Evolutionary conservation across 2,329 filamentous ascomycete species (phyloP).

Genomic region (Lachnellula arida): DNA sequence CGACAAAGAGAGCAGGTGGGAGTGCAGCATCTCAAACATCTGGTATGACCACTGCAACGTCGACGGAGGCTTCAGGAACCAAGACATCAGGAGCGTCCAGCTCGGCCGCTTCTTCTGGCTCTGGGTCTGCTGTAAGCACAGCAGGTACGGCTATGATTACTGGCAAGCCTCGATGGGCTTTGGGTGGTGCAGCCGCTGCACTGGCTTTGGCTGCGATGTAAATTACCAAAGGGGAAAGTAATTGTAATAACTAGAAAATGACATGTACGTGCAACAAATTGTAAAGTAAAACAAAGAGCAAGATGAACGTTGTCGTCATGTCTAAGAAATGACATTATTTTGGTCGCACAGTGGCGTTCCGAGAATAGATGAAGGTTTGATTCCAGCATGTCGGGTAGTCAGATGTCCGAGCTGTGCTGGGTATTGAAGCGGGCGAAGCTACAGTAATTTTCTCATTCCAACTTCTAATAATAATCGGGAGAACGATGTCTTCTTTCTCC

Average conservation of each 20-base stretch:
- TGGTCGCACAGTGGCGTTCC: no score
- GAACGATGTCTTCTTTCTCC: no score
- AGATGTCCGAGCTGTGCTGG: no score
- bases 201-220: conserved; percentile 22
- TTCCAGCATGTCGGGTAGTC: no score
- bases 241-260: no score
- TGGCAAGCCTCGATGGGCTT: conserved; percentile 21
- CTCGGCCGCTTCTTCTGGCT: background rate
- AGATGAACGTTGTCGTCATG: no score
- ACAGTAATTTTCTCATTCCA: no score
- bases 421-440: no score
- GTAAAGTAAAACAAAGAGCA: background rate
- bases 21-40: background rate
- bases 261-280: no score
- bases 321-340: no score
- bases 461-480: no score
- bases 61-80: background rate
- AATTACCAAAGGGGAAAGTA: background rate
- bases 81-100: conserved; percentile 3
- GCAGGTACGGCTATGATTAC: conserved; percentile 24
- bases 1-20: background rate
- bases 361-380: no score
- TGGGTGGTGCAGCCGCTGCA: conserved; percentile 27
- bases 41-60: background rate
- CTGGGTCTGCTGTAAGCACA: conserved; percentile 6